Percentiles rank a stretch among this genome's conserved stretches.
Conservation (phyloP, 768 basidiomycete genomes). For the Mycena amicta region DNA sequence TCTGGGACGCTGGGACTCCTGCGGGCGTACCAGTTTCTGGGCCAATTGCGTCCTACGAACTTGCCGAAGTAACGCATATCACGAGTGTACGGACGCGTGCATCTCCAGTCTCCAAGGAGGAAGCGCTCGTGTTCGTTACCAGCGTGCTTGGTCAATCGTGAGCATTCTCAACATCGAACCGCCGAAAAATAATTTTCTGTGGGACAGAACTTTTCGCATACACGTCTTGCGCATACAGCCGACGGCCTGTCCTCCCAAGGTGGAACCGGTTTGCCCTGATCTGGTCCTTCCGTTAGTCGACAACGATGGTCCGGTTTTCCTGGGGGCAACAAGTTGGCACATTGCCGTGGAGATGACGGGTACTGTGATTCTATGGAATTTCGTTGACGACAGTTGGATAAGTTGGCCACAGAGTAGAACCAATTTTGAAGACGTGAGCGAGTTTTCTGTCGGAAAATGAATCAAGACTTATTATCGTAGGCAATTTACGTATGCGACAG, state of each 20-base stretch:
- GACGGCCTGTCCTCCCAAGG: background rate
- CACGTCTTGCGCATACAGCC: constrained; percentile 10
- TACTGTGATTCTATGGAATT: constrained; percentile 10
- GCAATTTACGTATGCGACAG: constrained; percentile 15
- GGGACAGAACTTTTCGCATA: constrained; percentile 5
- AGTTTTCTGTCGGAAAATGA: too few species aligned
- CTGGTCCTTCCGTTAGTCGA: constrained; percentile 1
- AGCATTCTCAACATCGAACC: background rate
- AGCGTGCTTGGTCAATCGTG: background rate
- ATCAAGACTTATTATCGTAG: background rate
- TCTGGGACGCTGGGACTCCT: constrained; percentile 14
- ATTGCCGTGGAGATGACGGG: background rate
- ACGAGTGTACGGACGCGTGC: constrained; percentile 7
- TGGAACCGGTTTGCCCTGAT: background rate
- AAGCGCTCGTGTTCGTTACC: constrained; percentile 7
- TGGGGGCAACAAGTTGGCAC: constrained; percentile 12
- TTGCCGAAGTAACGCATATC: background rate
- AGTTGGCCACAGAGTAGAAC: constrained; percentile 3
- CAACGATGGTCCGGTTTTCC: background rate
- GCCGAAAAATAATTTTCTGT: background rate
- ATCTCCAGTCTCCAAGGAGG: background rate
- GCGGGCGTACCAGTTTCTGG: too few species aligned
- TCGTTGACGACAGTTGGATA: constrained; percentile 15
- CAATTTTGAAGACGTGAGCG: constrained; percentile 5
- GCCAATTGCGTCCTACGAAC: constrained; percentile 3